Base-by-base conservation (phyloP, 768 basidiomycete species). In the Porphyrellus cyaneotinctus region DNA sequence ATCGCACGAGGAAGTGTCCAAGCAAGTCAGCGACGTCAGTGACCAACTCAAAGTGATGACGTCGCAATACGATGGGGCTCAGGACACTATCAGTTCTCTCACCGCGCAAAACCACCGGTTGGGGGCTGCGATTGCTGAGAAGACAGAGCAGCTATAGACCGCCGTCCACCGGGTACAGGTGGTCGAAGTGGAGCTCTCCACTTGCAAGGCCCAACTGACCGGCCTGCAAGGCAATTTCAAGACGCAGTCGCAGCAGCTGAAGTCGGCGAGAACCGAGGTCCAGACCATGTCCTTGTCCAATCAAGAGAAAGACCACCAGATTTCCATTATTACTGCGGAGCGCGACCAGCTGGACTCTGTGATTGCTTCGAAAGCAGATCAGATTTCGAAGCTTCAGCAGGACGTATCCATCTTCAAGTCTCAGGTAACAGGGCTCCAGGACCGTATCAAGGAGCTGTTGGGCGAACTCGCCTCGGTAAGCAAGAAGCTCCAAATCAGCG, bases 1-100 rank as follows among this genome's bases (percentile, higher is more conserved):
- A n/a, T 46, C 23, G 26, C 32, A 31, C 13, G 57, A 51, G 12
- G 39, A 12, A 9, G 2, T 49, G 30, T 49, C 51, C 14, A 44
- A 13, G 14, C 36, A 50, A 20, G 17, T 42, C 24, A 39, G 33
- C 28, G n/a, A 22, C 5, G 5, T 32, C 23, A 38, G 23, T 5
- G 50, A 57, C 2, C 30, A 58, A 11, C 30, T 58, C 17, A n/a
- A 15, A 14, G 24, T 15, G 33, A 49, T 42, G 47, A 38, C 51
- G 22, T 57, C 43, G 6, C 37, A 49, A 32, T n/a, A 39, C 22
- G 43, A 52, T 22, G 23, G 43, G 1, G 39, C 32, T 20, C 17
- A 57, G 28, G 28, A 43, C 1, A 45, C 32, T 24, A 20, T 46
- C 28, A 8, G 23, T 9, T 22, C 46, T 23, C 47, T 58, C 22